Base-by-base conservation (phyloP, 345 rosid genomes). In the Eucalyptus polybractea region DNA sequence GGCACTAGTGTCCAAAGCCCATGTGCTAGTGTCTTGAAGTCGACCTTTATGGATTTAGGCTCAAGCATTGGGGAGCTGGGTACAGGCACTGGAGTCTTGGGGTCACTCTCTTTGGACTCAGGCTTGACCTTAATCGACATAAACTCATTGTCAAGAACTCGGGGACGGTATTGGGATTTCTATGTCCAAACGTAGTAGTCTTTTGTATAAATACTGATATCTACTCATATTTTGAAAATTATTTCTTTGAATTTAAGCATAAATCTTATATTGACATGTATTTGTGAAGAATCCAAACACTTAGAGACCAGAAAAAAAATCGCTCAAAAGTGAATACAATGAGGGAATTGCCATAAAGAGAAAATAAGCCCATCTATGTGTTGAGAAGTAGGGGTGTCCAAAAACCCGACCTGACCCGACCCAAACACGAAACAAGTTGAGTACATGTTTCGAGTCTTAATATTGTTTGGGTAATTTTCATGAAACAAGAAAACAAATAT, bases 331-430 rank as follows among this genome's bases (percentile, higher is more conserved):
- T 53, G 24, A 56, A 56, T 56, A 24, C 62, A 56, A 56, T 4
- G 12, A 56, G 62, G 62, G 6, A 56, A 56, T 24, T 24, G 62
- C 13, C 27, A 56, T 56, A 56, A 56, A 2, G 6, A 69, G 44
- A 69, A 69, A 17, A 69, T 69, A 31, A 33, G 42, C 44, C 80
- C 24, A 16, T 25, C 13, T 10, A 33, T 69, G 80, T 16, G 7
- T 7, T 69, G 8, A 50, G 53, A 15, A 50, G 53, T 19, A 53
- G 9, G 24, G 56, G 56, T 53, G 56, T 53, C 56, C 56, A 53
- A 53, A 17, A 53, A 53, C 4, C 53, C 7, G 0, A 50, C 22
- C 2, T 0, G 4, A 53, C 56, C 1, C 1, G 56, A 53, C 56
- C 4, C 9, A 8, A 51, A 17, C 56, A 51, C 4, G 4, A 51